phyloP scores from a whole-genome alignment of 2,329 filamentous ascomycete genomes.

The Penicillium sp. region DNA sequence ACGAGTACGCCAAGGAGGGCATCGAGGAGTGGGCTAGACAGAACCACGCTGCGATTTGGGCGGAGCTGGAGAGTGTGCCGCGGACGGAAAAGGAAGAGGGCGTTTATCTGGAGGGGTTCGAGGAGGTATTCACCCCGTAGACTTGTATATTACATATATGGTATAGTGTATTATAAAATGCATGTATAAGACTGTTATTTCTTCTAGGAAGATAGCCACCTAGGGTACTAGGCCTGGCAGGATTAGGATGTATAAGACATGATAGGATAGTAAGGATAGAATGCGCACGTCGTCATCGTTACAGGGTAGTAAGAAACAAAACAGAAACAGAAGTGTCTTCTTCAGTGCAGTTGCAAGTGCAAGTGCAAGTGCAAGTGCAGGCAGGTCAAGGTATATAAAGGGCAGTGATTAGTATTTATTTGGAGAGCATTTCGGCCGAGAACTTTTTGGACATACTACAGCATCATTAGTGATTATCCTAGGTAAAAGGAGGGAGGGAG shows the following conservation, averaged over 20 bases:
- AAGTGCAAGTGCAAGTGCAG: too few species aligned
- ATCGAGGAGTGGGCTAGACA: slow-evolving; percentile 72
- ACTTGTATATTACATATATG: neutral
- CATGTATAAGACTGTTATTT: too few species aligned
- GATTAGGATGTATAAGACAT: too few species aligned
- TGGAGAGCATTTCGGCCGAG: slow-evolving; percentile 8
- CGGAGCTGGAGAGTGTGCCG: slow-evolving; percentile 52
- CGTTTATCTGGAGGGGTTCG: slow-evolving; percentile 26
- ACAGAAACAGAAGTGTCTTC: too few species aligned
- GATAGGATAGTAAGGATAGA: too few species aligned
- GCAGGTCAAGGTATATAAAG: too few species aligned
- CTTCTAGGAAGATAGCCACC: too few species aligned
- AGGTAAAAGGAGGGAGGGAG: slow-evolving; percentile 5
- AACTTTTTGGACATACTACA: slow-evolving; percentile 36
- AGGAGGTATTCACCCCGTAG: slow-evolving; percentile 1
- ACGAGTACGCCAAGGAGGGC: slow-evolving; percentile 60
- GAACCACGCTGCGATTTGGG: slow-evolving; percentile 67
- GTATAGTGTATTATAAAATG: neutral
- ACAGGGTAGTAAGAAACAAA: too few species aligned
- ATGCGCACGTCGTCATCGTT: too few species aligned
- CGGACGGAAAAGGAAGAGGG: slow-evolving; percentile 34
- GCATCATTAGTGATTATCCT: neutral
- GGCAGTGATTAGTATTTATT: neutral
- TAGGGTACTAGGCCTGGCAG: too few species aligned
- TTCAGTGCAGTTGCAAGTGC: too few species aligned